Evolutionary conservation across 352 stramenopile genomes (phyloP), one percentile per base, ranked within the genome.

Genomic region (Pythium insidiosum): DNA sequence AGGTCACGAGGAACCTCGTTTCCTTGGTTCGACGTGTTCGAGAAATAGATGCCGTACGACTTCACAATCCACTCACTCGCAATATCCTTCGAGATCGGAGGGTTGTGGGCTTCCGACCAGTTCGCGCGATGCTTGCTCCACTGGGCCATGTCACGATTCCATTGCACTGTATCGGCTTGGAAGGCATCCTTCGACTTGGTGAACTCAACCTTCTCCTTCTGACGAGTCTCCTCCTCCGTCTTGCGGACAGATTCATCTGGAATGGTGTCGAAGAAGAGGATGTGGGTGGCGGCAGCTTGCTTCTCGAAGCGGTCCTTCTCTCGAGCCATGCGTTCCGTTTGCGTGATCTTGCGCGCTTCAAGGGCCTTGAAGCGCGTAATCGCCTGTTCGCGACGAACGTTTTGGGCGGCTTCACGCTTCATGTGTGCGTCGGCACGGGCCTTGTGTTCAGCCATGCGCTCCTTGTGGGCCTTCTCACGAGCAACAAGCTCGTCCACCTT

Each of bases 161-260:
- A 93, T 55, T 93, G 76, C 20, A 74, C 80, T 26, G 81, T 93
- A 53, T 93, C 81, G 13, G 77, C 68, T 63, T 93, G 81, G 65
- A 93, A 93, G 40, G 73, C 67, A 41, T 93, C 80, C 64, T 93
- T 93, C 6, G 74, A 88, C 60, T 90, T 90, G 43, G 74, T 88
- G 51, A 93, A 93, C 61, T 93, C 80, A 16, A 93, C 74, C 63
- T 93, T 93, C 51, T 93, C 80, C 57, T 87, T 87, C 35, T 79
- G 63, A 15, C 76, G 80, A 5, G 68, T 83, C 54, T 93, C 77
- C 51, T 93, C 80, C 46, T 93, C 80, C 0, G 66, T 84, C 46
- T 76, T 72, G 34, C 80, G 77, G 24, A 80, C 66, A 0, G 67
- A 71, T 38, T 87, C 68, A 29, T 93, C 80, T 2, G 63, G 70